Base-by-base conservation (phyloP, 768 basidiomycete genomes). In the Termitomyces sp. region DNA sequence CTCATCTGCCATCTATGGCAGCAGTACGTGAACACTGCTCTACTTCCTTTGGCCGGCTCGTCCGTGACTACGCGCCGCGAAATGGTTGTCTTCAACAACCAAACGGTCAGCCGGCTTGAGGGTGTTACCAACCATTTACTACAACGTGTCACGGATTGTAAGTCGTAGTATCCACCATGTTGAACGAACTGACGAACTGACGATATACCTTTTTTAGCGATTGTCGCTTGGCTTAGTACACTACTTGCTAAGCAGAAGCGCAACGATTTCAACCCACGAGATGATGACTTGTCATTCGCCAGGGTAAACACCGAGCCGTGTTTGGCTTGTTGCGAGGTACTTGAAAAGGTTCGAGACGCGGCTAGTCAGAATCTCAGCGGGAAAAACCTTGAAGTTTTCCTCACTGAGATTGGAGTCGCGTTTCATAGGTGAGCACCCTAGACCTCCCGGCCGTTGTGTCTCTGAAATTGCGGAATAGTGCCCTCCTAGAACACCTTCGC, bases 1-100 rank as follows among this genome's bases (percentile, higher is more conserved):
- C 82, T 96, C 45, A 88, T 96, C 56, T 93, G 91, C 67, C 93
- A 98, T 68, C 82, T 99, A 12, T 98, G 95, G 96, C 97, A 98
- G 67, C 91, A 91, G 69, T 99, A 98, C 72, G 84, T 93, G 65
- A 90, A 89, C 49, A 90, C 92, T 20, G 97, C 95, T 0, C 72
- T 99, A 6, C 78, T 97, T 14, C 95, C 97, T 0, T 78, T 99
- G 16, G 89, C 93, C 0, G 87, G 84, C 57, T 86, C 87, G 12
- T 91, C 91, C 0, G 91, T 95, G 6, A 93, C 94, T 4, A 82
- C 87, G 37, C 84, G 96, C 50, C 83, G 95, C 22, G 96, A 98
- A 71, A 95, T 98, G 92, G 83, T 84, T 5, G 83, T 91, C 16
- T 96, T 91, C 77, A 95, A 96, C 67, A 93, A 89, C 63, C 92